A percentile compares a stretch with the other conserved stretches of the same genome.
phyloP scores from a whole-genome alignment of 768 basidiomycete genomes.

The Gymnopilus dilepis region DNA sequence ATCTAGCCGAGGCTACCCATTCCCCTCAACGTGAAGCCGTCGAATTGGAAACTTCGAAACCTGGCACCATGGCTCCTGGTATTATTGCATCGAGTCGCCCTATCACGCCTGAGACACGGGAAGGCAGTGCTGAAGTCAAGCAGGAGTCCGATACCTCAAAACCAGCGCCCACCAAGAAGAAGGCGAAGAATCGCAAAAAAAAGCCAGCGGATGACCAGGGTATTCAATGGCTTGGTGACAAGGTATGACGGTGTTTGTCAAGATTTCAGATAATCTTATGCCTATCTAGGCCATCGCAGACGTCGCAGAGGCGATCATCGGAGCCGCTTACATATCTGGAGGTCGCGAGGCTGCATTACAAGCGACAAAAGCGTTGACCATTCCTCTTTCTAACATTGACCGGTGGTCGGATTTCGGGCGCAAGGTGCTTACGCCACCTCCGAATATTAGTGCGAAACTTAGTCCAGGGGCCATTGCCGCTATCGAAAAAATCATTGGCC shows the following conservation, averaged over 20 bases:
- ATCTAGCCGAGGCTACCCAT: no score
- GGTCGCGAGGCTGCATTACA: constrained; percentile 71
- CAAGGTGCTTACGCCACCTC: constrained; percentile 50
- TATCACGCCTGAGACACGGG: constrained; percentile 1
- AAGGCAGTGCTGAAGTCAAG: constrained; percentile 7
- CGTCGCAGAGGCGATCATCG: constrained; percentile 84
- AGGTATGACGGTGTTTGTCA: constrained; percentile 47
- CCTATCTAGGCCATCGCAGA: constrained; percentile 73
- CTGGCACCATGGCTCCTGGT: background rate
- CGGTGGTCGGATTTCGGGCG: constrained; percentile 75
- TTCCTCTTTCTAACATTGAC: constrained; percentile 67
- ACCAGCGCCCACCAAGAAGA: constrained; percentile 26
- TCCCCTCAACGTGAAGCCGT: background rate
- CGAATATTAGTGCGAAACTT: constrained; percentile 49
- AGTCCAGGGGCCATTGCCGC: constrained; percentile 53
- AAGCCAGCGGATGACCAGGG: constrained; percentile 41
- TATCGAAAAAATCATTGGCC: constrained; percentile 69
- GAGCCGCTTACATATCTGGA: constrained; percentile 78
- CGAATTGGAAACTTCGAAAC: constrained; percentile 1
- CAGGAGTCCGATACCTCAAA: background rate
- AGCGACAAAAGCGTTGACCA: constrained; percentile 64
- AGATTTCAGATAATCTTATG: background rate
- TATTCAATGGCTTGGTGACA: constrained; percentile 71
- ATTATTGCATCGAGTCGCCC: background rate
- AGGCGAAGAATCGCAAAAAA: constrained; percentile 41